Conservation (phyloP, 495 filamentous ascomycete genomes). For the Chaetomium tenue region DNA sequence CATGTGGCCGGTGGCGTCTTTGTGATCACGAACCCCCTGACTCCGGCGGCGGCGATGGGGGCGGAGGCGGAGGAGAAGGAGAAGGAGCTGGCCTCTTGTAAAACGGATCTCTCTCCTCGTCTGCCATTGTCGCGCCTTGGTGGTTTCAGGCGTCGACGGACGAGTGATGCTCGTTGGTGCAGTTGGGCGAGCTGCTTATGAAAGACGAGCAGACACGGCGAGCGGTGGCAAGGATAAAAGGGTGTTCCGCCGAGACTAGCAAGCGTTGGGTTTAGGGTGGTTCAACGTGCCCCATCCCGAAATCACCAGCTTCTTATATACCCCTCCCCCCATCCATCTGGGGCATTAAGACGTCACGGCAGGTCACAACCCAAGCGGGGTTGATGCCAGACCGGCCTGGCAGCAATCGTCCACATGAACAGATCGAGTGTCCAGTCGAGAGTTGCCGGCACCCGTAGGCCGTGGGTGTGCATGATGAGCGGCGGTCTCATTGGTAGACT, state of each 20-base stretch:
- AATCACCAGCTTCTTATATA: background rate
- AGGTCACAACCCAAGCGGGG: slow-evolving; percentile 12
- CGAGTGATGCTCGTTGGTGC: background rate
- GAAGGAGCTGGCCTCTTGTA: background rate
- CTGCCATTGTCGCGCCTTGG: background rate
- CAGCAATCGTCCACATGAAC: background rate
- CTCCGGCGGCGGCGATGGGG: background rate
- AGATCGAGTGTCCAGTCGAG: background rate
- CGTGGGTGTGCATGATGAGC: slow-evolving; percentile 1
- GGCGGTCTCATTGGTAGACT: slow-evolving; percentile 14
- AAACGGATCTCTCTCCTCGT: background rate
- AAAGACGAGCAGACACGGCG: background rate
- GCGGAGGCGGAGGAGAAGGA: background rate
- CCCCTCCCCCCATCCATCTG: background rate
- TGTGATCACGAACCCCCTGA: background rate
- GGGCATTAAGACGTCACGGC: background rate
- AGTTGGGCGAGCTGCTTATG: background rate
- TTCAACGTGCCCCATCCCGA: background rate
- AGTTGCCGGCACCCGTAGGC: slow-evolving; percentile 7
- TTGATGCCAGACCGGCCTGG: slow-evolving; percentile 18
- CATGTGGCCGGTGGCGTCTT: background rate
- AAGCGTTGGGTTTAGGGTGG: background rate
- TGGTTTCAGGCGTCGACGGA: background rate
- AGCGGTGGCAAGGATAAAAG: background rate
- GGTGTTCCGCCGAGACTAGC: background rate